Conservation (phyloP, 768 basidiomycete genomes). For the Tulasnella sp. region DNA sequence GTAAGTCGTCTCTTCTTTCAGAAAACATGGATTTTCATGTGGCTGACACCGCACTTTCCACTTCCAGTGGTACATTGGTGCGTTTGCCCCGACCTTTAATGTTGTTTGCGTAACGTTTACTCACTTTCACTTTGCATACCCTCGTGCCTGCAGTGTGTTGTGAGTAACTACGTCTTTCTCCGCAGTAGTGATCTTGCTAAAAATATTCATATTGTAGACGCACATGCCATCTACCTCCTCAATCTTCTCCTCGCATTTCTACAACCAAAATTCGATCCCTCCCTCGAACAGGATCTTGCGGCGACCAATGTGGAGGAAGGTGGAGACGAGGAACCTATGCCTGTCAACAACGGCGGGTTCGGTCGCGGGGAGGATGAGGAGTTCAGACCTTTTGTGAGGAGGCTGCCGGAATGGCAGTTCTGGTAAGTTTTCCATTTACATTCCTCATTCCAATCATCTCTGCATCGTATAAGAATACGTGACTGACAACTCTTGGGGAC, state of each 20-base stretch:
- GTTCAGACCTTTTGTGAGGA: slow-evolving; percentile 90
- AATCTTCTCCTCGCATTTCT: slow-evolving; percentile 96
- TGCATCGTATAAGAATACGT: background rate
- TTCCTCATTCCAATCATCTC: slow-evolving; percentile 7
- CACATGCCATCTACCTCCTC: slow-evolving; percentile 87
- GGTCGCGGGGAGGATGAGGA: slow-evolving; percentile 70
- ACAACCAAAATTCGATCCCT: slow-evolving; percentile 96
- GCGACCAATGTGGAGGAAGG: slow-evolving; percentile 96
- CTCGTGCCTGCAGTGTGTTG: no score
- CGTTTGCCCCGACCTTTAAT: no score
- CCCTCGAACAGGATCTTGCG: slow-evolving; percentile 81
- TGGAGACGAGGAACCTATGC: slow-evolving; percentile 39
- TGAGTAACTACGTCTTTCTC: no score
- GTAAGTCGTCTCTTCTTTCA: slow-evolving; percentile 39
- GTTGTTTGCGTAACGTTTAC: background rate
- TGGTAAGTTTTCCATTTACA: slow-evolving; percentile 43
- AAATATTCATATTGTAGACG: slow-evolving; percentile 25
- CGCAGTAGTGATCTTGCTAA: background rate
- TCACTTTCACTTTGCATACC: slow-evolving; percentile 12
- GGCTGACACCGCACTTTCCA: slow-evolving; percentile 10
- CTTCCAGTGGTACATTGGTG: slow-evolving; percentile 84
- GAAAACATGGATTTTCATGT: slow-evolving; percentile 8
- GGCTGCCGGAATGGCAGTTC: slow-evolving; percentile 95
- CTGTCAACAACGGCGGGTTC: slow-evolving; percentile 19
- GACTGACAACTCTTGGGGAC: background rate